Percentiles rank a stretch among this genome's conserved stretches.
Conservation (phyloP, 805 yeast genomes). For the Schwanniomyces pseudopolymorphus region DNA sequence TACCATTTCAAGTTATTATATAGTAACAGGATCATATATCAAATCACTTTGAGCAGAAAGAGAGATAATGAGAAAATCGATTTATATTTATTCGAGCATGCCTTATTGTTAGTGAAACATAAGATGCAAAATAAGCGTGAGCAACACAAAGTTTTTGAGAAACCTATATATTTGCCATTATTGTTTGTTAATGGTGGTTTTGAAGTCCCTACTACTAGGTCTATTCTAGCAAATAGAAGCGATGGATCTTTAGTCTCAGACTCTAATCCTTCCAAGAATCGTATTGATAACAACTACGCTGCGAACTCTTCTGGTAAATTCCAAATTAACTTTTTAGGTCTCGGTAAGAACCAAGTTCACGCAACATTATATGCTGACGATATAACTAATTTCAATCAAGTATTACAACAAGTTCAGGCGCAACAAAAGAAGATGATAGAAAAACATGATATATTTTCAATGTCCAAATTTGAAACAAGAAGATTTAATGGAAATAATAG, state of each 20-base stretch:
- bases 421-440: slow-evolving; percentile 76
- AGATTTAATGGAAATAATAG: slow-evolving; percentile 73
- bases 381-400: slow-evolving; percentile 66
- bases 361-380: slow-evolving; percentile 54
- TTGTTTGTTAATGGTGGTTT: slow-evolving; percentile 74
- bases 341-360: slow-evolving; percentile 57
- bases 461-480: slow-evolving; percentile 70
- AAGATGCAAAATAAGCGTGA: slow-evolving; percentile 88
- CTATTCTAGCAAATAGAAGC: slow-evolving; percentile 36
- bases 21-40: slow-evolving; percentile 78
- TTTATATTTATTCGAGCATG: slow-evolving; percentile 85
- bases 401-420: slow-evolving; percentile 73
- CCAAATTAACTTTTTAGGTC: slow-evolving; percentile 51
- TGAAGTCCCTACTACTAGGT: slow-evolving; percentile 64
- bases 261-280: slow-evolving; percentile 24
- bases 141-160: slow-evolving; percentile 84
- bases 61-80: slow-evolving; percentile 81
- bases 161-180: slow-evolving; percentile 81
- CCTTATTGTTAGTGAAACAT: slow-evolving; percentile 77
- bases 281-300: slow-evolving; percentile 23
- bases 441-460: slow-evolving; percentile 75
- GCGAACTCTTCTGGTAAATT: slow-evolving; percentile 34
- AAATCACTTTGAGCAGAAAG: slow-evolving; percentile 67
- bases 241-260: slow-evolving; percentile 40
- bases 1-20: slow-evolving; percentile 83